Base-by-base conservation (phyloP, 2,329 filamentous ascomycete species). In the Aschersonia sp. region DNA sequence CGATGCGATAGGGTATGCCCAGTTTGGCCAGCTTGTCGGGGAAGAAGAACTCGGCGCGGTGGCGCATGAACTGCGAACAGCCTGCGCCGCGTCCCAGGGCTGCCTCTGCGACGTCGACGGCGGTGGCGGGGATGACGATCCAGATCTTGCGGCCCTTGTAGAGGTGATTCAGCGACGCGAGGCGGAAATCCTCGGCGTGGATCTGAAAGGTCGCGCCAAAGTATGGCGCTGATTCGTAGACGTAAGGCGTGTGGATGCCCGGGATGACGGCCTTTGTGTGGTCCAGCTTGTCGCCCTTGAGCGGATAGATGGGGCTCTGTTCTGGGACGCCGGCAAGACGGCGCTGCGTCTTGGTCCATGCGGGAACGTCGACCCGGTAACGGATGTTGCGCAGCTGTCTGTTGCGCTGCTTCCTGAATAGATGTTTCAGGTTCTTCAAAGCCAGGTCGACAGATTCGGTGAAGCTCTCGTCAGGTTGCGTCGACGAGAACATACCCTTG, bases 11-110 rank as follows among this genome's bases (percentile, higher is more conserved):
- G 0, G 64, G 64, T 5, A 67, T 63, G 7, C 61, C 61, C 7
- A 67, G 56, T 50, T 62, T 63, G n/a, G 63, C 55, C 2, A 67
- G 62, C 50, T 64, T 64, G 31, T 65, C 60, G 2, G 64, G 64
- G 46, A 67, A 67, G 53, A 67, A 61, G 52, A 67, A 67, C 51
- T 66, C 64, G 38, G 64, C 64, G 41, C 64, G 59, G 52, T 67
- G 64, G 28, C 64, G 62, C 64, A 67, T 67, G 47, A 67, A 67
- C 47, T 67, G 64, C 5, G 64, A 66, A 47, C 64, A 67, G 48
- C 56, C 57, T 29, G 48, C 50, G 31, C 57, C 59, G 31, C 64
- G 58, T 7, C 59, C 61, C 20, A 67, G 56, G 3, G 59, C 59
- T 43, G 58, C 51, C 48, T 67, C 64, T 5, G 63, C 62, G 31